These are phyloP conservation scores for Plasmodium malariae DNA, from an alignment of 169 alveolate genomes.

Conservation along the genomic window DNA sequence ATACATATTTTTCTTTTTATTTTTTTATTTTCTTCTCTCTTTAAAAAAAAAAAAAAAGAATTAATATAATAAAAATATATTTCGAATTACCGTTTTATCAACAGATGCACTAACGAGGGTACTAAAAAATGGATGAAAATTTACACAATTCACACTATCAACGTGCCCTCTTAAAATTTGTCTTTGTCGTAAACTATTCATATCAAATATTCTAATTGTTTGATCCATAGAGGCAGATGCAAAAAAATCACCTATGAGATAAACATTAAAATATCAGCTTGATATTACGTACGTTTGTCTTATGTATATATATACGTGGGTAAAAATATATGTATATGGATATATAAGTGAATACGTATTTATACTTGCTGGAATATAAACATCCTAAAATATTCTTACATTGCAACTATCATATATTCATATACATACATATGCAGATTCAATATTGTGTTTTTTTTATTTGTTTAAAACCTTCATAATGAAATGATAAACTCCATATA, in stretches of 20 bases:
- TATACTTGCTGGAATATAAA: constrained; percentile 5
- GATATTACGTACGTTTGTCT: background rate
- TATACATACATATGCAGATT: constrained; percentile 2
- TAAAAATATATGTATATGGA: background rate
- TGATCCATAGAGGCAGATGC: constrained; percentile 78
- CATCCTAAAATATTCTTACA: background rate
- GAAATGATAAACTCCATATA: constrained; percentile 74
- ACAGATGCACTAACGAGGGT: constrained; percentile 74
- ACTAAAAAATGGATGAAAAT: constrained; percentile 58
- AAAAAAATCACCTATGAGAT: constrained; percentile 61
- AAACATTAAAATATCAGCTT: constrained; percentile 8
- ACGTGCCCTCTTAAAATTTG: constrained; percentile 77
- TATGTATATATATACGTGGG: constrained; percentile 17
- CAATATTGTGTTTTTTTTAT: constrained; percentile 20
- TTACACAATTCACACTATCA: constrained; percentile 73
- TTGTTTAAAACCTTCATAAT: constrained; percentile 60
- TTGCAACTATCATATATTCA: constrained; percentile 5
- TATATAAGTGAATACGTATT: background rate
- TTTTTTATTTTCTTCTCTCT: constrained; percentile 10
- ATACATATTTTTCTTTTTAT: background rate
- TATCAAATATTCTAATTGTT: constrained; percentile 75
- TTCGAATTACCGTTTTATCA: constrained; percentile 68
- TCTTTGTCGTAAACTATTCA: constrained; percentile 71
- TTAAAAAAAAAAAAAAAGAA: constrained; percentile 12
- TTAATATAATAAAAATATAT: background rate